These are phyloP conservation scores for Linanthus parryae DNA, from an alignment of 148 eudicot genomes.

Conservation along the genomic window DNA sequence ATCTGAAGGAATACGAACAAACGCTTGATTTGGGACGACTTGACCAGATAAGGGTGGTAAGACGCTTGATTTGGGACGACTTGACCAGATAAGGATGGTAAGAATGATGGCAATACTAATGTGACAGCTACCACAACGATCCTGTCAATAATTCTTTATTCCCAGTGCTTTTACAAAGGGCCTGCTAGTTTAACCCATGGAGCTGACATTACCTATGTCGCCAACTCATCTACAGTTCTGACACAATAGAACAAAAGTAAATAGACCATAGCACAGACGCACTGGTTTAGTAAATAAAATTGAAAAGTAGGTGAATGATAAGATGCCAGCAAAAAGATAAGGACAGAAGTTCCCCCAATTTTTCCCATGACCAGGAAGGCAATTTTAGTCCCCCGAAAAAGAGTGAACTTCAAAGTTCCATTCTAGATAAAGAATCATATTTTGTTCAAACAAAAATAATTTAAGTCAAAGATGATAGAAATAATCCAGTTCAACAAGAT, in stretches of 20 bases:
- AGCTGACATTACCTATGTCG: not conserved
- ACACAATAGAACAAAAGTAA: not conserved
- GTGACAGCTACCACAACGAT: too few relatives aligned
- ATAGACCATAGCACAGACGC: not conserved
- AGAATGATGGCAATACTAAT: too few relatives aligned
- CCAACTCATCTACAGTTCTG: not conserved
- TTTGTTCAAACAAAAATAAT: not conserved
- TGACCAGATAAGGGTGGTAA: too few relatives aligned
- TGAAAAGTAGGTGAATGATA: not conserved
- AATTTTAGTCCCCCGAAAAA: not conserved
- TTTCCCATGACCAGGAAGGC: not conserved
- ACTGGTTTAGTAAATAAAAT: not conserved
- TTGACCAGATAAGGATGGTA: too few relatives aligned
- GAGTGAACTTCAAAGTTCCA: not conserved
- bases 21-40: too few relatives aligned
- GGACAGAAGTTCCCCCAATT: not conserved
- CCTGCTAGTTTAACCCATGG: constrained; percentile 1
- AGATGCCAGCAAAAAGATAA: not conserved
- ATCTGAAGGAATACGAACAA: too few relatives aligned
- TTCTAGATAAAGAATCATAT: not conserved
- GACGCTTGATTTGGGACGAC: too few relatives aligned
- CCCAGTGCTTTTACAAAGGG: not conserved
- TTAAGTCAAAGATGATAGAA: not conserved
- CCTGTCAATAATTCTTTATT: too few relatives aligned
- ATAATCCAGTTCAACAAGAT: not conserved